phyloP scores from a whole-genome alignment of 352 stramenopile genomes.

The Globisporangium nodosum region DNA sequence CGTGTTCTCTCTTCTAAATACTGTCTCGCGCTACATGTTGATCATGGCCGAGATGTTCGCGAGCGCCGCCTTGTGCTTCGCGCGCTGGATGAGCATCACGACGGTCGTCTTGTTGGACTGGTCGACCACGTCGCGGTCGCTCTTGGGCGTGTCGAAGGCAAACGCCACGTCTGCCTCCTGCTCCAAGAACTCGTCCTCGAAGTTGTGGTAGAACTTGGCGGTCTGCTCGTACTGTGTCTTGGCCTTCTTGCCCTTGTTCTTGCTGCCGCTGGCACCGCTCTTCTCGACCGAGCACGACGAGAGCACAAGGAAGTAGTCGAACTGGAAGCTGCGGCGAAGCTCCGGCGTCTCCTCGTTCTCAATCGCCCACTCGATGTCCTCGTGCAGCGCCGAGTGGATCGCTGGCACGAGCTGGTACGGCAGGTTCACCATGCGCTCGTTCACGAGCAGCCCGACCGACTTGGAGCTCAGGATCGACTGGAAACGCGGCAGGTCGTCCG shows the following conservation, averaged over 20 bases:
- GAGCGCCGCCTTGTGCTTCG: constrained; percentile 80
- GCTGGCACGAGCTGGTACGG: constrained; percentile 81
- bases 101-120: constrained; percentile 62
- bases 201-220: constrained; percentile 79
- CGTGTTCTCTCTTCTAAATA: constrained; percentile 33
- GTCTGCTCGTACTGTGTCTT: constrained; percentile 66
- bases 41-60: constrained; percentile 76
- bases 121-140: constrained; percentile 54
- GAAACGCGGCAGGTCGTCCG: constrained; percentile 34
- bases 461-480: constrained; percentile 57
- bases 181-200: constrained; percentile 86
- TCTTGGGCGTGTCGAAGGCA: constrained; percentile 62
- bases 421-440: constrained; percentile 85
- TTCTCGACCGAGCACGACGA: constrained; percentile 60
- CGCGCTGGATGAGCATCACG: constrained; percentile 71
- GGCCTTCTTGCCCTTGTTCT: constrained; percentile 60
- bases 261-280: constrained; percentile 21
- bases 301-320: constrained; percentile 84
- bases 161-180: constrained; percentile 63
- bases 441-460: constrained; percentile 65
- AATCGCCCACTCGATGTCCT: constrained; percentile 84
- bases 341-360: constrained; percentile 62
- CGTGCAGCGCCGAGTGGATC: constrained; percentile 72
- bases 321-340: constrained; percentile 60
- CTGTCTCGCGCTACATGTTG: constrained; percentile 48